A percentile compares a stretch with the other conserved stretches of the same genome.
phyloP scores from a whole-genome alignment of 2,329 filamentous ascomycete species.

The Teratosphaeria nubilosa region DNA sequence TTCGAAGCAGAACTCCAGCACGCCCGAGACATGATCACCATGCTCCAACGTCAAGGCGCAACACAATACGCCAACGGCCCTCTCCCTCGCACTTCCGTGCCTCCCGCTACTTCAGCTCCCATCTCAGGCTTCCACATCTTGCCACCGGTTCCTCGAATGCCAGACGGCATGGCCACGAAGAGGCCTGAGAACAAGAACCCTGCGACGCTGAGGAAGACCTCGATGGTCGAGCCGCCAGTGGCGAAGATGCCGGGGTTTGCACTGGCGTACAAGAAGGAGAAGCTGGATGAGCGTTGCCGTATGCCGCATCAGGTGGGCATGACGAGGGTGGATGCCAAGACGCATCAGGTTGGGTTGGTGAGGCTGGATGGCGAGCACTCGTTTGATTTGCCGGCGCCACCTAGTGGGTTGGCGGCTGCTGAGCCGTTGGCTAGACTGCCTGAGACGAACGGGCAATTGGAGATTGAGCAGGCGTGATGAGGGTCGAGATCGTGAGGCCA shows the following conservation, averaged over 20 bases:
- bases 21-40: not conserved
- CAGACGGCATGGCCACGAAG: not conserved
- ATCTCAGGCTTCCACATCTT: not conserved
- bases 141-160: not conserved
- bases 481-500: not conserved
- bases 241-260: not conserved
- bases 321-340: not conserved
- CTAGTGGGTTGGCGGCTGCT: not conserved
- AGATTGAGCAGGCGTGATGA: not conserved
- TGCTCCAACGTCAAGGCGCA: not conserved
- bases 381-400: not conserved
- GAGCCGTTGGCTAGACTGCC: not conserved
- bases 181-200: not conserved
- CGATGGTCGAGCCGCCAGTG: not conserved
- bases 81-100: not conserved
- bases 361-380: not conserved
- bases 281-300: not conserved
- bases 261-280: not conserved
- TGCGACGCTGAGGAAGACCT: not conserved
- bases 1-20: conserved; percentile 1
- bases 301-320: not conserved
- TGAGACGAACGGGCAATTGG: not conserved
- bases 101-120: not conserved
- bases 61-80: not conserved
- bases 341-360: not conserved